Evolutionary conservation across 306 rosid genomes (phyloP), one percentile per base, ranked within the genome.

Genomic region (Acacia crassicarpa): DNA sequence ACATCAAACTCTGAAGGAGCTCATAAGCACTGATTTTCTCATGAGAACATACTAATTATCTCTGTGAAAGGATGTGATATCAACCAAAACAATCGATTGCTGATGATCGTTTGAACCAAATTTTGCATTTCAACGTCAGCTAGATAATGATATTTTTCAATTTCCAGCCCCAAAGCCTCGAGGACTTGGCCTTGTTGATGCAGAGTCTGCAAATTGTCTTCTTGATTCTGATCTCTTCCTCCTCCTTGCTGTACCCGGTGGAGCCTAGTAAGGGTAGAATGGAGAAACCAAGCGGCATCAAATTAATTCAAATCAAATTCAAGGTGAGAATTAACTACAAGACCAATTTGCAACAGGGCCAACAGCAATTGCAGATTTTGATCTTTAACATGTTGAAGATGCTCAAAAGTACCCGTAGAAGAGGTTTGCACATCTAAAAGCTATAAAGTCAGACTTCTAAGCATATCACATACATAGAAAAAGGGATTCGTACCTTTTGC

Each of bases 171-270:
- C 99, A 59, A 95, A 93, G 68, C 98, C 99, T 62, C 96, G 92
- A 78, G 98, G 96, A 78, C 87, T 53, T 32, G 97, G 96, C 89
- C 96, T 90, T 75, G 85, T 38, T 54, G 92, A 49, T 80, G 88
- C 71, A 0, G 94, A 77, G 77, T 88, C 91, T 12, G 66, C 88
- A 53, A 93, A 87, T 85, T 78, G 86, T 76, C 74, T 91, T 82
- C 86, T 86, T n/a, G 92, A 82, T 63, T 84, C 91, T 2, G 91
- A 85, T 81, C 81, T 87, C 86, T 83, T 93, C 83, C 90, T 92
- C 83, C 99, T 92, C 91, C 99, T 89, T 43, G 98, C 94, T 44
- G 98, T 95, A 61, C 99, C 98, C 19, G 75, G 75, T 12, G 75
- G 58, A 5, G 89, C 97, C 98, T 95, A 73, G 83, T 30, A 72